Base-by-base conservation (phyloP, 1,284 basidiomycete species). In the Cystobasidium slooffiae region DNA sequence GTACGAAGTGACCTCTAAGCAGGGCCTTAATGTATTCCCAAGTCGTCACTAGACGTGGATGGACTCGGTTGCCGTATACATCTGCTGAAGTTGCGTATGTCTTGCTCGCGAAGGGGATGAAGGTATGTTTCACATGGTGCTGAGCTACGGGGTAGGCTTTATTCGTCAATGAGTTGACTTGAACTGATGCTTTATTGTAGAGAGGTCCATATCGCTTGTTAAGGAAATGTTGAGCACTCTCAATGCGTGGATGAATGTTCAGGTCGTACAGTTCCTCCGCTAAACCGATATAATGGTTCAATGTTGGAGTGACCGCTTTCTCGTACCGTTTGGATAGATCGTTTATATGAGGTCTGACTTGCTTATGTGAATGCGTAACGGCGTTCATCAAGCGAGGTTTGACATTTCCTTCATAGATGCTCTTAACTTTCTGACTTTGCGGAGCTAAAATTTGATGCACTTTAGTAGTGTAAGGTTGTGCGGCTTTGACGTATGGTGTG, bases 1-100 rank as follows among this genome's bases (percentile, higher is more conserved):
- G 78, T 39, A 75, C 53, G 55, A 80, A 52, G 18, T 68, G 69
- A 16, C 72, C 37, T 20, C 68, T 59, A 51, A 76, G 76, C 39
- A 80, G 58, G 0, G 24, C 37, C 16, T 44, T 44, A 46, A 68
- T 20, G 44, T 76, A 68, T 1, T 72, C 43, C 1, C 66, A 66
- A 8, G 63, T 51, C 9, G 58, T 62, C 10, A 75, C 1, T 7
- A 77, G 61, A 8, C 72, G 73, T 7, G 78, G 79, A 64, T 79
- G 78, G 6, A 79, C 70, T 14, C 77, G 75, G 10, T 68, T 43
- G 10, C 72, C 49, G 75, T 79, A 79, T 6, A 74, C 68, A 31
- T 76, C 47, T 49, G 67, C 64, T 12, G 76, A 69, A 0, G 66
- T 72, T 10, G 20, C 18, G 53, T 63, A 73, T 24, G 70, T 63